Conservation (phyloP, 2,329 filamentous ascomycete genomes). For the Harringtonia aguacate region DNA sequence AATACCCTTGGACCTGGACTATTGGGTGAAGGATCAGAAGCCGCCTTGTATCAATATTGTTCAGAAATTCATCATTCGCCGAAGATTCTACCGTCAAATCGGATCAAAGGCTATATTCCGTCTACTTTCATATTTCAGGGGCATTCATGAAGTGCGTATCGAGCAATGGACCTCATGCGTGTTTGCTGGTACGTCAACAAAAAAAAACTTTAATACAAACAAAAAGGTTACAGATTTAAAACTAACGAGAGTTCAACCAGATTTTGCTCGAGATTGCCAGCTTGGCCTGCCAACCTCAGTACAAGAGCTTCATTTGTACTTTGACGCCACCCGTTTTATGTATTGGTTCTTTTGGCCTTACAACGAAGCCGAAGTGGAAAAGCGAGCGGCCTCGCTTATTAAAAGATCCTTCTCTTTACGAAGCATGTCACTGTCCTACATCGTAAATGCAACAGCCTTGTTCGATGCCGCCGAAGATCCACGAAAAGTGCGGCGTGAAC, state of each 20-base stretch:
- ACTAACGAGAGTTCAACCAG: not conserved
- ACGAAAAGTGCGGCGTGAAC: no score
- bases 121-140: not conserved
- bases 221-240: not conserved
- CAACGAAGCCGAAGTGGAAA: not conserved
- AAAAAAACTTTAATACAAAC: not conserved
- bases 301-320: not conserved
- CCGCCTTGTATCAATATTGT: not conserved
- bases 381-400: not conserved
- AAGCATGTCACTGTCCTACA: not conserved
- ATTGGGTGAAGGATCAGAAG: not conserved
- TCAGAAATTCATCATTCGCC: not conserved
- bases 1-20: not conserved
- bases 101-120: not conserved
- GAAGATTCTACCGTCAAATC: not conserved
- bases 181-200: not conserved
- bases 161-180: not conserved
- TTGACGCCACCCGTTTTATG: not conserved
- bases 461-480: not conserved
- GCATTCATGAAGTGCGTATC: not conserved
- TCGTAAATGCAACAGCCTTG: not conserved
- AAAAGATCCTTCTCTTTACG: not conserved
- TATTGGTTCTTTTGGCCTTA: not conserved
- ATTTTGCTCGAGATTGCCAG: not conserved
- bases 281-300: not conserved